Percentiles rank a stretch among this genome's conserved stretches.
Evolutionary conservation across 345 rosid genomes (phyloP).

Genomic region (Hibiscus syriacus): DNA sequence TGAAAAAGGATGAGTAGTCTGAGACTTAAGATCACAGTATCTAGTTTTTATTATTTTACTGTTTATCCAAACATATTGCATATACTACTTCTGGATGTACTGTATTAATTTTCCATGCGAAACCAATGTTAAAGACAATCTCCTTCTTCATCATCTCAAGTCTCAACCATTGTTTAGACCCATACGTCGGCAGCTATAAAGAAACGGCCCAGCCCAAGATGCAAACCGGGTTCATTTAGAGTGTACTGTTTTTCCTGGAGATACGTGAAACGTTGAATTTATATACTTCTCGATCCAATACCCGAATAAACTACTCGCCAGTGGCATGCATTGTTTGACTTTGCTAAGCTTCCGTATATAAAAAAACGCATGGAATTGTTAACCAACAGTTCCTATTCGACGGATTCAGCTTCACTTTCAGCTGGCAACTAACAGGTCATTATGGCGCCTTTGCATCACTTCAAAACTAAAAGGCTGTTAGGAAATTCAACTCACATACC

Average conservation of each 20-base stretch:
- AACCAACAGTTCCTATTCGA: not conserved
- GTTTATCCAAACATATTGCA: no score
- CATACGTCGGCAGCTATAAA: not conserved
- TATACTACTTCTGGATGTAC: no score
- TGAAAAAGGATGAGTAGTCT: no score
- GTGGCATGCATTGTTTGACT: not conserved
- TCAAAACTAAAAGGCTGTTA: not conserved
- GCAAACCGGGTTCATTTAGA: not conserved
- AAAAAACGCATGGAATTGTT: no score
- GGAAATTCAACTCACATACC: not conserved
- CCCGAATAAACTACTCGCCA: not conserved
- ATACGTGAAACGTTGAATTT: not conserved
- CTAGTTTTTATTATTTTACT: no score
- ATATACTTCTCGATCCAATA: not conserved
- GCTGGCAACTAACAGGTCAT: not conserved
- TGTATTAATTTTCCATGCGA: no score
- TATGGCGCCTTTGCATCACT: not conserved
- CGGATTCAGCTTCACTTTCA: not conserved
- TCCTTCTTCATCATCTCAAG: no score
- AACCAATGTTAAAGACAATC: no score
- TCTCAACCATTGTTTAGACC: no score
- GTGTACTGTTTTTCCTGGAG: not conserved
- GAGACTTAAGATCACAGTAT: no score
- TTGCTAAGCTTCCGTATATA: no score
- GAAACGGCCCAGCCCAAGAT: not conserved